A percentile compares a stretch with the other conserved stretches of the same genome.
Conservation (phyloP, 495 filamentous ascomycete species). For the Talaromyces thailandensis region DNA sequence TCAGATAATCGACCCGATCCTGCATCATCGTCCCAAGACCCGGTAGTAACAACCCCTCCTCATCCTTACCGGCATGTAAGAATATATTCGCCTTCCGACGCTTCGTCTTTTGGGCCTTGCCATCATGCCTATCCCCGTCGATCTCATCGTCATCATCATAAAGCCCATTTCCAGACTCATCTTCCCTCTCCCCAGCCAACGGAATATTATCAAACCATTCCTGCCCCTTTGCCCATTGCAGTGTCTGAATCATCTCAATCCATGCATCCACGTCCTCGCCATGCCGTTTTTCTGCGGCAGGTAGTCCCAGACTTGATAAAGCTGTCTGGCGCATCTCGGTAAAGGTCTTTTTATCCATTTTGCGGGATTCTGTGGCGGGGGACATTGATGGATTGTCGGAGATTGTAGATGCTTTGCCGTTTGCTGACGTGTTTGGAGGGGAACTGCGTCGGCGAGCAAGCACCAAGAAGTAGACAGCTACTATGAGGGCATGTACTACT, state of each 20-base stretch:
- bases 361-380: conserved; percentile 16
- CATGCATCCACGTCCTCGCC: conserved; percentile 51
- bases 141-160: conserved; percentile 28
- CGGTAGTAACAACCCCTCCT: conserved; percentile 38
- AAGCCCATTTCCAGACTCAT: conserved; percentile 24
- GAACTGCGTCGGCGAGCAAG: conserved; percentile 33
- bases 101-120: conserved; percentile 5
- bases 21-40: conserved; percentile 77
- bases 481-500: conserved; percentile 37
- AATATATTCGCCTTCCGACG: conserved; percentile 16
- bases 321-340: conserved; percentile 41
- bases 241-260: conserved; percentile 44
- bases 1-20: conserved; percentile 71
- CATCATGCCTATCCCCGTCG: conserved; percentile 15
- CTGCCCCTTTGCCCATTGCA: conserved; percentile 50
- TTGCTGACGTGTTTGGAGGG: conserved; percentile 11
- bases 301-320: conserved; percentile 28
- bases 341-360: conserved; percentile 40
- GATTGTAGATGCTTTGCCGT: conserved; percentile 11
- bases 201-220: conserved; percentile 60
- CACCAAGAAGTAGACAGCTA: conserved; percentile 59
- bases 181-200: conserved; percentile 27
- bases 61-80: conserved; percentile 10
- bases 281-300: conserved; percentile 24
- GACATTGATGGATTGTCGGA: conserved; percentile 24